These are phyloP conservation scores for barrel medic (Medicago truncatula) DNA, from an alignment of 306 rosid genomes.

Conservation along the genomic window MtrunA17r5.0-ANR NC_053049.1:3911501-3912000, in stretches of 20 bases:
- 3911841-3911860: constrained; percentile 68
- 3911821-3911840: constrained; percentile 56
- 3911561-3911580: constrained; percentile 20
- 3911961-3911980: constrained; percentile 89
- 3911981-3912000: constrained; percentile 88
- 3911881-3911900: constrained; percentile 52
- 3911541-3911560: constrained; percentile 13
- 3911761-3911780: constrained; percentile 85
- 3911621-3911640: constrained; percentile 18
- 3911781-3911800: constrained; percentile 99
- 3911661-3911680: constrained; percentile 14
- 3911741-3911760: constrained; percentile 29
- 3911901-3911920: constrained; percentile 49
- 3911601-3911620: constrained; percentile 16
- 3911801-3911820: constrained; percentile 49
- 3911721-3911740: constrained; percentile 25
- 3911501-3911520: constrained; percentile 24
- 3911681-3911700: constrained; percentile 17
- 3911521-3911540: background rate
- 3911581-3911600: constrained; percentile 18
- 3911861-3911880: constrained; percentile 46
- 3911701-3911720: constrained; percentile 35
- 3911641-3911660: constrained; percentile 9
- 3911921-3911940: constrained; percentile 66
- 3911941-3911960: constrained; percentile 72